Evolutionary conservation across 768 basidiomycete species (phyloP).

Genomic region (Pleurotus cornucopiae): DNA sequence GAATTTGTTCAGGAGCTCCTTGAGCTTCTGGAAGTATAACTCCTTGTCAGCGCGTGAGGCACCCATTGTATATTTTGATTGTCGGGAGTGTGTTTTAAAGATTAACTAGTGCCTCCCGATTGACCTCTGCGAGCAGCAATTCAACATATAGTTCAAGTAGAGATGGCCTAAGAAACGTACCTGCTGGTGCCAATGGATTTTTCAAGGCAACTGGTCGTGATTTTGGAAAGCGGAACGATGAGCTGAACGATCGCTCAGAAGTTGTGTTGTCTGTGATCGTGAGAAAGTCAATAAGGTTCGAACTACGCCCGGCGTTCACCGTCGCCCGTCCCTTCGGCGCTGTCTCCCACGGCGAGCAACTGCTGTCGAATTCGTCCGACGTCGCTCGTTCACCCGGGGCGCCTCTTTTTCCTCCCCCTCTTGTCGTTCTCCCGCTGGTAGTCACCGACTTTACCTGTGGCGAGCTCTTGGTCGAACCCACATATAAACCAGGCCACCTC

Average conservation of each 20-base stretch:
- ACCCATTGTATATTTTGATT: constrained; percentile 70
- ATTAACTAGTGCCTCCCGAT: constrained; percentile 77
- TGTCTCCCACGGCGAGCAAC: constrained; percentile 2
- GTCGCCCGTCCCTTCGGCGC: not conserved
- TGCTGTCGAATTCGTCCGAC: not conserved
- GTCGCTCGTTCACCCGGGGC: not conserved
- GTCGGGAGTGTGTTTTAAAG: constrained; percentile 19
- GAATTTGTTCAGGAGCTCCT: constrained; percentile 86
- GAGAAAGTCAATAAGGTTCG: constrained; percentile 20
- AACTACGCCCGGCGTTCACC: constrained; percentile 1
- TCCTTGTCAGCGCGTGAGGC: constrained; percentile 86
- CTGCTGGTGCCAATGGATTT: constrained; percentile 88
- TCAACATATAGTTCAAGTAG: not conserved
- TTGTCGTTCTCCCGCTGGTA: not conserved
- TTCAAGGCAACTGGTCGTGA: constrained; percentile 71
- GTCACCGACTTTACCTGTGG: not conserved
- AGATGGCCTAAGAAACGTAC: constrained; percentile 30
- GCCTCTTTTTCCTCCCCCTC: not conserved
- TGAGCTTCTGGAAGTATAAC: constrained; percentile 89
- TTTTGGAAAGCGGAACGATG: constrained; percentile 18
- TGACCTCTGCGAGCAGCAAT: constrained; percentile 62
- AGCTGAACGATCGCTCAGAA: constrained; percentile 10
- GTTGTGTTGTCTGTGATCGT: constrained; percentile 30
- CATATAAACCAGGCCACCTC: not conserved
- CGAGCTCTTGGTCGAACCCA: not conserved